Percentiles rank a stretch among this genome's conserved stretches.
These are phyloP conservation scores for Saccharomyces cerevisiae DNA, from an alignment of 805 yeast species.

Conservation along the genomic window DNA sequence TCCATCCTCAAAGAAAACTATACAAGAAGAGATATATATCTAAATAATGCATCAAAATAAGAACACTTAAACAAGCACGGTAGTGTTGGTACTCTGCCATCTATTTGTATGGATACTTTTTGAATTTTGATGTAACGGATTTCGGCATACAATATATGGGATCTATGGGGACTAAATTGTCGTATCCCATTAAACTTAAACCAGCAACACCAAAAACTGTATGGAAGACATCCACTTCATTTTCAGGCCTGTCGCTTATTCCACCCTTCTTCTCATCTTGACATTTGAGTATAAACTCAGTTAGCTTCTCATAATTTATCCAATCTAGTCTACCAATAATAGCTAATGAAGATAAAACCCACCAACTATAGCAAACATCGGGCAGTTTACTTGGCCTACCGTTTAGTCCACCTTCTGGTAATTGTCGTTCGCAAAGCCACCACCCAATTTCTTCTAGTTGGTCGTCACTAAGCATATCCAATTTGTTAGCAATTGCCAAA, in stretches of 20 bases:
- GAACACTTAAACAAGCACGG: too few relatives aligned
- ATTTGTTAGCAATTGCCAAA: conserved; percentile 54
- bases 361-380: conserved; percentile 97
- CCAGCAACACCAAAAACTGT: conserved; percentile 89
- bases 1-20: conserved; percentile 49
- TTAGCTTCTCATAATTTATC: conserved; percentile 61
- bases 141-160: conserved; percentile 83
- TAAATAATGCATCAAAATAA: conserved; percentile 8
- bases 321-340: conserved; percentile 62
- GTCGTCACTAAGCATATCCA: conserved; percentile 39
- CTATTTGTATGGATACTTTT: conserved; percentile 29
- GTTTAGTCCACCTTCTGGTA: conserved; percentile 79
- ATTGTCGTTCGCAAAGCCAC: conserved; percentile 92
- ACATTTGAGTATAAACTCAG: conserved; percentile 58
- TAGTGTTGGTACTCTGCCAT: neutral
- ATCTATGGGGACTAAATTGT: conserved; percentile 55
- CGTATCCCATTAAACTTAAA: conserved; percentile 61
- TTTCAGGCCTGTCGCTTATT: conserved; percentile 82
- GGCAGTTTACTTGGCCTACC: conserved; percentile 95
- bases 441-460: conserved; percentile 47
- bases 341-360: conserved; percentile 78
- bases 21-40: conserved; percentile 39
- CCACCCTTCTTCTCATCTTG: conserved; percentile 84
- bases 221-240: conserved; percentile 88
- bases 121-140: conserved; percentile 29